These are phyloP conservation scores for Polyporus tsugae DNA, from an alignment of 1,284 basidiomycete species.

Conservation along the genomic window DNA sequence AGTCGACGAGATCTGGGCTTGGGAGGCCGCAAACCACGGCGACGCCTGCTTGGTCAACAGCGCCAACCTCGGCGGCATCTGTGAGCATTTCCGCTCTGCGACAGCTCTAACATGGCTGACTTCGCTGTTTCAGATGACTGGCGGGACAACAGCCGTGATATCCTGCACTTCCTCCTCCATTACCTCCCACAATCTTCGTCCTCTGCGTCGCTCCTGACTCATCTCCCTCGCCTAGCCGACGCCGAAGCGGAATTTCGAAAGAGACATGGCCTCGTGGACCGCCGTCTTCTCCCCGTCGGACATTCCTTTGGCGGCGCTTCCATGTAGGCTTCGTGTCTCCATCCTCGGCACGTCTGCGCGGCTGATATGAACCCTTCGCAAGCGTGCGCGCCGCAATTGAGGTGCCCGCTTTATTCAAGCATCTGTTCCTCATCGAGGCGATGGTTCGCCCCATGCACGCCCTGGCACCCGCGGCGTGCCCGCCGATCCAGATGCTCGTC, in stretches of 20 bases:
- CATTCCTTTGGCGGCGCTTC: slow-evolving; percentile 87
- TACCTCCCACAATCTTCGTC: slow-evolving; percentile 46
- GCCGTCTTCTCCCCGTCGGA: slow-evolving; percentile 72
- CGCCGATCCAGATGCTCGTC: slow-evolving; percentile 37
- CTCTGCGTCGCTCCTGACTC: slow-evolving; percentile 50
- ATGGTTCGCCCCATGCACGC: slow-evolving; percentile 57
- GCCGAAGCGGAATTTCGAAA: slow-evolving; percentile 51
- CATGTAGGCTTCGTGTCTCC: slow-evolving; percentile 52
- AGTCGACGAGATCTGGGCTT: slow-evolving; percentile 64
- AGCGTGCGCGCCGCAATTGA: slow-evolving; percentile 69
- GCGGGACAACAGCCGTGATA: slow-evolving; percentile 59
- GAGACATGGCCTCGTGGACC: slow-evolving; percentile 52
- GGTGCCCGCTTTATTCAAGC: slow-evolving; percentile 74
- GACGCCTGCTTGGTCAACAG: slow-evolving; percentile 60
- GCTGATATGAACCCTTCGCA: slow-evolving; percentile 1
- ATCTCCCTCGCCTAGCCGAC: slow-evolving; percentile 55
- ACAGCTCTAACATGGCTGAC: neutral
- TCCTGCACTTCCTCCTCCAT: slow-evolving; percentile 55
- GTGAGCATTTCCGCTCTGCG: slow-evolving; percentile 40
- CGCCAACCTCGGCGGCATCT: slow-evolving; percentile 53
- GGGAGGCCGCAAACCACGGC: slow-evolving; percentile 65
- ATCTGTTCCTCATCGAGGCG: slow-evolving; percentile 84
- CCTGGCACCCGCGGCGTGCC: slow-evolving; percentile 21
- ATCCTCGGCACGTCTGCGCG: neutral
- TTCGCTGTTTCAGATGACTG: slow-evolving; percentile 49